phyloP scores from a whole-genome alignment of 2,329 filamentous ascomycete species.

The Exserohilum turcica region DNA sequence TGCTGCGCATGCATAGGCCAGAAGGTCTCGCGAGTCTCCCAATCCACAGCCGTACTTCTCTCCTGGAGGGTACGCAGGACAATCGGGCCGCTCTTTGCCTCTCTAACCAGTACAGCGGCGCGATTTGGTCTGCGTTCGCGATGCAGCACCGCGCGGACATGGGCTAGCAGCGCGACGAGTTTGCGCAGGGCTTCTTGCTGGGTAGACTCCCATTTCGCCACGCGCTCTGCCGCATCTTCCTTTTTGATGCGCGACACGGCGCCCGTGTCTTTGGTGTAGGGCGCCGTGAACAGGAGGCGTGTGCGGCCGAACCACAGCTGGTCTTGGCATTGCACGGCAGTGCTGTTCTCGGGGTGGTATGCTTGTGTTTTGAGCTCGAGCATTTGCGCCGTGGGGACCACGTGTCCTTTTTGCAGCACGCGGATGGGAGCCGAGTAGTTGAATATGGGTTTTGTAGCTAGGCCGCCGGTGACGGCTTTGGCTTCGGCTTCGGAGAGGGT shows the following conservation, averaged over 20 bases:
- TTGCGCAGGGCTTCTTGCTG: conserved; percentile 32
- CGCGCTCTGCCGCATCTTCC: conserved; percentile 22
- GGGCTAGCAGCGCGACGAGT: conserved; percentile 24
- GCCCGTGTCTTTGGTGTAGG: conserved; percentile 22
- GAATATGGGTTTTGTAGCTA: conserved; percentile 18
- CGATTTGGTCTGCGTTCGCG: conserved; percentile 21
- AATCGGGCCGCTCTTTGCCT: conserved; percentile 23
- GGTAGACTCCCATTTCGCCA: conserved; percentile 28
- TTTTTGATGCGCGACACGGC: conserved; percentile 19
- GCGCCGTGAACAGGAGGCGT: conserved; percentile 28
- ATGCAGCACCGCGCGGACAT: conserved; percentile 19
- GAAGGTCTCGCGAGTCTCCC: conserved; percentile 18
- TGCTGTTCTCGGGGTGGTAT: conserved; percentile 11
- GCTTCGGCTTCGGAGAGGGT: conserved; percentile 15
- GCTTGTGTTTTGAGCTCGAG: conserved; percentile 35
- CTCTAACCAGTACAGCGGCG: conserved; percentile 22
- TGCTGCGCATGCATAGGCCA: conserved; percentile 16
- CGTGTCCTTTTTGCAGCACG: conserved; percentile 32
- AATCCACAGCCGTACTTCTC: conserved; percentile 14
- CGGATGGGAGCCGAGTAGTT: conserved; percentile 22
- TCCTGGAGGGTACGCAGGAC: conserved; percentile 24
- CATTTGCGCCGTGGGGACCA: conserved; percentile 30
- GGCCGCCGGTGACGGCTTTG: conserved; percentile 19
- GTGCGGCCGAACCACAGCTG: conserved; percentile 43
- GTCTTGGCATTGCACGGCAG: conserved; percentile 26